These are phyloP conservation scores for Zymoseptoria tritici DNA, from an alignment of 2,329 filamentous ascomycete species.

Conservation along the genomic window DNA sequence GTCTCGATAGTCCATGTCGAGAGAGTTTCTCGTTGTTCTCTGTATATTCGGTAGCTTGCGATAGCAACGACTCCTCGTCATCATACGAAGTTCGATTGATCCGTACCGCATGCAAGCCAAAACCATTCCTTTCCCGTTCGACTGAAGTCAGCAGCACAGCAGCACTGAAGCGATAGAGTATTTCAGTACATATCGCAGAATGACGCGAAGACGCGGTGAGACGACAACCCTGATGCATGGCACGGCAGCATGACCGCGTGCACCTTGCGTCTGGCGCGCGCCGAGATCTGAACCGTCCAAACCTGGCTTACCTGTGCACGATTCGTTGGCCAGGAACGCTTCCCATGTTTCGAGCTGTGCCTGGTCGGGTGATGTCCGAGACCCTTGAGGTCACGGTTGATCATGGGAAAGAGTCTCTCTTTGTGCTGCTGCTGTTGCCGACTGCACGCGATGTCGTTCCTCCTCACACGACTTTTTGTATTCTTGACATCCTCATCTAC, in stretches of 20 bases:
- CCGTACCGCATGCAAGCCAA: background rate
- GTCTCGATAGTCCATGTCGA: too few relatives aligned
- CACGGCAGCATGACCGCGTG: background rate
- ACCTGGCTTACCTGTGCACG: background rate
- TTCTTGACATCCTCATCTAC: background rate
- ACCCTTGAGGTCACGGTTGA: background rate
- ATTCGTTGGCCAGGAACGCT: background rate
- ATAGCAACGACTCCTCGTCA: too few relatives aligned
- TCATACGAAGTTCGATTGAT: too few relatives aligned
- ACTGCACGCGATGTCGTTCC: too few relatives aligned
- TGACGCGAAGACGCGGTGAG: background rate
- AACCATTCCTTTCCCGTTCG: background rate
- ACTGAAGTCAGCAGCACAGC: too few relatives aligned
- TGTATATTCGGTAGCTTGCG: too few relatives aligned
- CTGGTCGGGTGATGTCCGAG: background rate
- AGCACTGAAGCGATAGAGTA: too few relatives aligned
- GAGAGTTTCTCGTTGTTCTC: too few relatives aligned
- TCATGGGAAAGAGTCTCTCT: background rate
- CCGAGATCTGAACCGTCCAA: background rate
- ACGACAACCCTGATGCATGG: background rate
- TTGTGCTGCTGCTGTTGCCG: background rate
- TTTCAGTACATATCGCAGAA: background rate
- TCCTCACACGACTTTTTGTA: background rate
- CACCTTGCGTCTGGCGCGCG: background rate
- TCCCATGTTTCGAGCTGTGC: background rate